phyloP scores from a whole-genome alignment of 2,329 filamentous ascomycete species.

The Sporothrix phasma region DNA sequence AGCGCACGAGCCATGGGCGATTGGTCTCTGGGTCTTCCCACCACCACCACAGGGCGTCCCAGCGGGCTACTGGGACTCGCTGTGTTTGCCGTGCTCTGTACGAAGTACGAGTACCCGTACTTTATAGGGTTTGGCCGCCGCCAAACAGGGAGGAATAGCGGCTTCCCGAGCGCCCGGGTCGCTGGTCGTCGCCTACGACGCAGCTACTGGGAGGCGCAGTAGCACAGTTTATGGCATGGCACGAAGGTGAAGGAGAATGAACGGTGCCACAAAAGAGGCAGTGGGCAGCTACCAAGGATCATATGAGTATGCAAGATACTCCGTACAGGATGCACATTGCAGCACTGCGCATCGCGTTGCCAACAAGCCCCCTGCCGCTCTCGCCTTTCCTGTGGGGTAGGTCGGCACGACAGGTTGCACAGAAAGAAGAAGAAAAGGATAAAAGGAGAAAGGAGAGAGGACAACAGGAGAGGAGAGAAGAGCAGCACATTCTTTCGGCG shows the following conservation, averaged over 20 bases:
- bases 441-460: no score
- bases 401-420: neutral
- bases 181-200: neutral
- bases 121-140: neutral
- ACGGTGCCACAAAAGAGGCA: neutral
- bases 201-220: neutral
- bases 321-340: no score
- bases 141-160: neutral
- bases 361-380: neutral
- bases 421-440: neutral
- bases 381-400: neutral
- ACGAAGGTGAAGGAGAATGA: neutral
- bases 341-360: neutral
- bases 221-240: neutral
- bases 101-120: no score
- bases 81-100: neutral
- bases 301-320: no score
- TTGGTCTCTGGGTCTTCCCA: neutral
- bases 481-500: neutral
- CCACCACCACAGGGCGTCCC: neutral
- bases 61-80: neutral
- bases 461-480: neutral
- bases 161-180: conserved; percentile 11
- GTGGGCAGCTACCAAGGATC: neutral
- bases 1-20: neutral